These are phyloP conservation scores for Skeletonema potamos DNA, from an alignment of 108 stramenopile genomes.

Conservation along the genomic window DNA sequence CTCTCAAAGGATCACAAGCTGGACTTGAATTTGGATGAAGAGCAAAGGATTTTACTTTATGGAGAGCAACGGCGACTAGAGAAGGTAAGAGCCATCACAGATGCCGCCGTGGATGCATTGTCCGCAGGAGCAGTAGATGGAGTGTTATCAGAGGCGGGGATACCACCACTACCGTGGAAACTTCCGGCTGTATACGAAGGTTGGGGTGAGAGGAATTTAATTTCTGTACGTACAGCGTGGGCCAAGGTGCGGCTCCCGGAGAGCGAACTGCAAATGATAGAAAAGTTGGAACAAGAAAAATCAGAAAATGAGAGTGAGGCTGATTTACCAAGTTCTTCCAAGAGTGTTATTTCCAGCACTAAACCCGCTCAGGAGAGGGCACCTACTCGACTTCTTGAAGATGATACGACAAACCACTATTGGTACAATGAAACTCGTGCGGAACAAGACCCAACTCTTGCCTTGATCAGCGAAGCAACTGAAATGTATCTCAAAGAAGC, in stretches of 20 bases:
- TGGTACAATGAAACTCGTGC: conserved; percentile 81
- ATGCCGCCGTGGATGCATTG: conserved; percentile 16
- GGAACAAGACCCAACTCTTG: conserved; percentile 67
- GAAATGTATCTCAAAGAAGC: conserved; percentile 67
- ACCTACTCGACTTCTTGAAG: conserved; percentile 13
- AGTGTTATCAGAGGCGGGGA: conserved; percentile 21
- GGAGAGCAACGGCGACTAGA: conserved; percentile 23
- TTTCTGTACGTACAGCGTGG: conserved; percentile 75
- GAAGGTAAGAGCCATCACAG: conserved; percentile 25
- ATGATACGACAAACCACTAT: conserved; percentile 23
- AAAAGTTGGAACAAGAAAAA: conserved; percentile 24
- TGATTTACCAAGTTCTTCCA: conserved; percentile 2
- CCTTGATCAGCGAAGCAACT: conserved; percentile 68
- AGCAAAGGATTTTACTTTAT: conserved; percentile 65
- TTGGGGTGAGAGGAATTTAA: conserved; percentile 66
- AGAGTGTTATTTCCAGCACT: neutral
- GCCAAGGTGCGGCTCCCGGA: conserved; percentile 65
- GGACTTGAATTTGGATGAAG: conserved; percentile 57
- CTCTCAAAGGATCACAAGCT: conserved; percentile 46
- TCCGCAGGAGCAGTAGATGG: conserved; percentile 1
- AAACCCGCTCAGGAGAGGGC: neutral
- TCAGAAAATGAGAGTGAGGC: neutral
- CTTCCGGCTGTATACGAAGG: conserved; percentile 44
- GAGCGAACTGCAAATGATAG: conserved; percentile 29
- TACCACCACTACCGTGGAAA: conserved; percentile 20